Evolutionary conservation across 768 basidiomycete genomes (phyloP), one percentile per base, ranked within the genome.

Genomic region (Tricholoma flavovirens): DNA sequence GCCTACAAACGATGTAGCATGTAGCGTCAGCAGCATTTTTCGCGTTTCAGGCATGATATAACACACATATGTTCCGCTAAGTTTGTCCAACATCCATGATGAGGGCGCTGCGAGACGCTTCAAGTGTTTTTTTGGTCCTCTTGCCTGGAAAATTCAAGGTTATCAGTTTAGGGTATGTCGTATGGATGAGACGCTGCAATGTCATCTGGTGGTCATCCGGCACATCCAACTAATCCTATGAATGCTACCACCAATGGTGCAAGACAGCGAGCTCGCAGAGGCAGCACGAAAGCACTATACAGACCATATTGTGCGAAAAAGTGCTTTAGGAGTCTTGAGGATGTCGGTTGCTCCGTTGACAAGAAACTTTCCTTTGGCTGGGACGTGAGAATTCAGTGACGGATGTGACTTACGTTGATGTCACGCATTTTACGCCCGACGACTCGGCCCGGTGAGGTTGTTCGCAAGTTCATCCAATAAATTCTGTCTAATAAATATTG

Each of bases 21-120:
- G 35, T n/a, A 11, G 30, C 6, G 43, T 62, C 30, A 58, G 35
- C 19, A 30, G 33, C 21, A 38, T 22, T 29, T 24, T 45, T 32
- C 24, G 33, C 38, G 24, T 26, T 19, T 35, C 53, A 49, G 35
- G 46, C n/a, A 8, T 32, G 53, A 29, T 49, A 66, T 49, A 57
- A 58, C 89, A 72, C 75, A 93, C 93, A 67, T 92, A 96, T 64
- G 93, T 93, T 58, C 93, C 93, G 76, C 90, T 87, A 67, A 99
- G 77, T 80, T 99, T 99, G 83, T 98, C 93, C 61, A 99, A 83
- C 95, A 99, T 98, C 97, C 97, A 99, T 79, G 93, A 89, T 48
- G 93, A 96, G 61, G 97, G 97, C 59, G 97, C 97, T 64, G 87
- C 86, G 58, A 98, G 84, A 70, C 96, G 90, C 84, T 98, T 98